Evolutionary conservation across 768 basidiomycete genomes (phyloP).

Genomic region (Suillus subluteus): DNA sequence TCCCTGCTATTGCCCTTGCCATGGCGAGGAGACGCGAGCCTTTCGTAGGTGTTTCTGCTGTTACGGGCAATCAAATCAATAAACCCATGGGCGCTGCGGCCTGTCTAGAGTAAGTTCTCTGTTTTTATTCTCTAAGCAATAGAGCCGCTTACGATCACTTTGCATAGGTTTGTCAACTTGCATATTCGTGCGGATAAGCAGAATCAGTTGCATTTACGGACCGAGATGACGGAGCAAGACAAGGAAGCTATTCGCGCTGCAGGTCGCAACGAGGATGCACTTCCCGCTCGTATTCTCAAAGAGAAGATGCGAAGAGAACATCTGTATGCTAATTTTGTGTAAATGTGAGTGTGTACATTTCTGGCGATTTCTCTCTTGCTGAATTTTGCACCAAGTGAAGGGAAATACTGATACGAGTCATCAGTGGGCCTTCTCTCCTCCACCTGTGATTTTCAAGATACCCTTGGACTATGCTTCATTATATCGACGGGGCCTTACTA

Average conservation of each 20-base stretch:
- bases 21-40: neutral
- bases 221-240: conserved; percentile 23
- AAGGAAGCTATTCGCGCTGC: conserved; percentile 13
- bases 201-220: conserved; percentile 18
- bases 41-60: neutral
- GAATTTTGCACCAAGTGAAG: neutral
- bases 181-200: conserved; percentile 22
- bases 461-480: neutral
- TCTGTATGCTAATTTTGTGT: neutral
- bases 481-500: neutral
- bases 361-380: neutral
- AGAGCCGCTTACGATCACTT: neutral
- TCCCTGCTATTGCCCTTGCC: neutral
- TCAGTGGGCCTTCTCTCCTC: neutral
- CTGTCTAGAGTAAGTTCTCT: neutral
- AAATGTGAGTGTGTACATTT: neutral
- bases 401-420: neutral
- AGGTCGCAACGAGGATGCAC: neutral
- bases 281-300: neutral
- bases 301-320: neutral
- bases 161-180: conserved; percentile 10
- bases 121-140: neutral
- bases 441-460: neutral
- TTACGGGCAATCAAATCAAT: neutral
- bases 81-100: neutral